Base-by-base conservation (phyloP, 2,329 filamentous ascomycete species). In the Paraphoma sp. region DNA sequence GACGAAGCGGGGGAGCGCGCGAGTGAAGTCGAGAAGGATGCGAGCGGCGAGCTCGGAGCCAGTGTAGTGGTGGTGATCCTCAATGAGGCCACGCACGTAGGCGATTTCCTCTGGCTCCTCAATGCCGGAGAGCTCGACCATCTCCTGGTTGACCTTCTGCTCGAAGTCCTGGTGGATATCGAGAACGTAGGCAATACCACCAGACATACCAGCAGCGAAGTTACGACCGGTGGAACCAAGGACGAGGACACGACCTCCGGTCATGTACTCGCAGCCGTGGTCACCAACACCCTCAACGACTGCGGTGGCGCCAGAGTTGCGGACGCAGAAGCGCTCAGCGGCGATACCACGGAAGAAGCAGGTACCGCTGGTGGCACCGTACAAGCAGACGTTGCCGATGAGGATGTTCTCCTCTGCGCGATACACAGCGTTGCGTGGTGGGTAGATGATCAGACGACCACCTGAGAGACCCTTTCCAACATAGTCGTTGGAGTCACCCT, bases 231-330 rank as follows among this genome's bases (percentile, higher is more conserved):
- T 97, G 70, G 86, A 87, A 56, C 94, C 94, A 46, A 98, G 85
- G 71, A 96, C 86, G 63, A 98, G 82, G 48, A 97, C 84, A 73
- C 93, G 92, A 74, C 94, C 94, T 76, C 94, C 94, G 71, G 94
- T 97, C 94, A 98, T 98, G 86, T 98, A 98, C 84, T 98, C 94
- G 75, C 93, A 97, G 61, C 92, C 91, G 76, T 98, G 94, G 78
- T 98, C 94, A 83, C 94, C 94, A 64, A 96, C 87, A 80, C 94
- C 94, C 80, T 98, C 94, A 60, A 97, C 93, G 63, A 98, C 91
- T n/a, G 94, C 93, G 29, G 89, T 96, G 48, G 92, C 94, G 80
- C 94, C 94, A 1, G 94, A 97, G 83, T 98, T 98, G 68, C 94
- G 90, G 64, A 98, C 94, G 60, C 93, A 93, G 77, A 98, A 98